A percentile compares a stretch with the other conserved stretches of the same genome.
phyloP scores from a whole-genome alignment of 73 alveolate species.

The Paramecium pentaurelia region DNA sequence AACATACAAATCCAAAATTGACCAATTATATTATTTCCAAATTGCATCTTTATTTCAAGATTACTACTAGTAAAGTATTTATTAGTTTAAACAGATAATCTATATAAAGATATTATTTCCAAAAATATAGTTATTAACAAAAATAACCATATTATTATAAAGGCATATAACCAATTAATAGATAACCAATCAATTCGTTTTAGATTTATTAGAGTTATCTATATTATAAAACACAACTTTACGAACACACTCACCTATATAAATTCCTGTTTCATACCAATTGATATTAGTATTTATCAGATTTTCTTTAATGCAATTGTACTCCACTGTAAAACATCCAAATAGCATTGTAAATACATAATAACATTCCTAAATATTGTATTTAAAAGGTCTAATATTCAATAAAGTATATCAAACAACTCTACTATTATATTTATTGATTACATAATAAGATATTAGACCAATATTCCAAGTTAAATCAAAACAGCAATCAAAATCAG shows the following conservation, averaged over 20 bases:
- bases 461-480: background rate
- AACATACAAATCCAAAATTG: background rate
- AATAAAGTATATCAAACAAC: background rate
- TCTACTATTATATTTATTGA: background rate
- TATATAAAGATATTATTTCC: background rate
- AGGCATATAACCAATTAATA: background rate
- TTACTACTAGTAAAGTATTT: background rate
- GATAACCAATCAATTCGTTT: background rate
- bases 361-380: background rate
- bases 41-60: background rate
- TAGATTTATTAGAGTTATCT: background rate
- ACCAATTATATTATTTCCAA: background rate
- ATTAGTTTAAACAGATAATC: background rate
- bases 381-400: background rate
- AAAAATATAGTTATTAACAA: background rate
- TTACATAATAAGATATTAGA: background rate
- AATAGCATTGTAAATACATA: background rate
- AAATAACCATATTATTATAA: background rate
- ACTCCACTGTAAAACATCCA: background rate
- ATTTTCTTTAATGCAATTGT: background rate
- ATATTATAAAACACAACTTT: background rate
- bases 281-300: background rate
- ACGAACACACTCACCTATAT: background rate
- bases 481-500: background rate
- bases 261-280: background rate